Conservation (phyloP, 2,329 filamentous ascomycete genomes). For the Fusarium haematococcum region DNA sequence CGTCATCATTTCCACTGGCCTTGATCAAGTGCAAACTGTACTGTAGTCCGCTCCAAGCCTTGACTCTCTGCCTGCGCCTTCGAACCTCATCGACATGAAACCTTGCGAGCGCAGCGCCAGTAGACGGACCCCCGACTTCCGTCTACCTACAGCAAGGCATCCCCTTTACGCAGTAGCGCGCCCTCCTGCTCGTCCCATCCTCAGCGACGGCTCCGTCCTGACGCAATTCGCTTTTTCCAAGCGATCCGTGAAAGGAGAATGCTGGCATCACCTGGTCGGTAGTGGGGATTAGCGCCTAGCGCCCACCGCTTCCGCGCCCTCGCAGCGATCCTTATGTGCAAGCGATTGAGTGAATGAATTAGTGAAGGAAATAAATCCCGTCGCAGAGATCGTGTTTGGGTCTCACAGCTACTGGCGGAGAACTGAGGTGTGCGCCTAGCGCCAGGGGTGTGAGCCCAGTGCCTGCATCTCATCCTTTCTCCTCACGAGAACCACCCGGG, state of each 20-base stretch:
- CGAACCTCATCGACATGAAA: not conserved
- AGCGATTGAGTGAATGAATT: not conserved
- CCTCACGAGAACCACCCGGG: slow-evolving; percentile 34
- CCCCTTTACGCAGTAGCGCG: slow-evolving; percentile 8
- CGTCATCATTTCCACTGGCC: not conserved
- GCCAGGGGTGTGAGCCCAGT: not conserved
- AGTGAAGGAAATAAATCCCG: slow-evolving; percentile 11
- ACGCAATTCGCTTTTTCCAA: slow-evolving; percentile 21
- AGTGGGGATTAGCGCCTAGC: slow-evolving; percentile 14
- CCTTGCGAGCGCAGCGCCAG: not conserved
- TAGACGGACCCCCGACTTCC: slow-evolving; percentile 10
- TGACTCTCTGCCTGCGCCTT: not conserved
- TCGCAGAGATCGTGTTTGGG: not conserved
- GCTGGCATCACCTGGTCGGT: slow-evolving; percentile 6
- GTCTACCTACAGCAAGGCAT: slow-evolving; percentile 5
- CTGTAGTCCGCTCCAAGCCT: not conserved
- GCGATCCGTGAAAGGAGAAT: slow-evolving; percentile 16
- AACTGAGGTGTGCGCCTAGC: slow-evolving; percentile 13
- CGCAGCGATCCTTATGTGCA: not conserved
- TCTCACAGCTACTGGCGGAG: not conserved
- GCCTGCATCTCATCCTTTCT: slow-evolving; percentile 20
- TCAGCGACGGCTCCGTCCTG: slow-evolving; percentile 20
- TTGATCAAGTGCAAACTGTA: not conserved
- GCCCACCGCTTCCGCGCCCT: slow-evolving; percentile 11
- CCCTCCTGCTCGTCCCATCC: not conserved